Base-by-base conservation (phyloP, 1,139 yeast genomes). In the Candida freyschussii region DNA sequence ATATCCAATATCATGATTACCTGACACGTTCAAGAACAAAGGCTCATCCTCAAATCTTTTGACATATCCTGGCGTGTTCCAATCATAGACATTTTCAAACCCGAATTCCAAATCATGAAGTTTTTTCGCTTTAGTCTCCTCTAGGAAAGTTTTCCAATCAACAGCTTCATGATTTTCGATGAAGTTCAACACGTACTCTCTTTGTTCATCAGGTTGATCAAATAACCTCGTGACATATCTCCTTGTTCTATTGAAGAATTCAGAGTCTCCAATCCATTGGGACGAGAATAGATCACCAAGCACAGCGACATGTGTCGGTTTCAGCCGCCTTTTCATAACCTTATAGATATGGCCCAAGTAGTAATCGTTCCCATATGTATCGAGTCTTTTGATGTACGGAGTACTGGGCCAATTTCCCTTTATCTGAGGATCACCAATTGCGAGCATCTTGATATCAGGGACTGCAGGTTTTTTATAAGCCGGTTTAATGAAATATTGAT, bases 351-450 rank as follows among this genome's bases (percentile, higher is more conserved):
- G 96, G 3, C 95, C 94, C 43, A 91, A 62, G 52, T 79, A 91
- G 49, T 75, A 71, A 62, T 91, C 97, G 57, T 89, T 91, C 1
- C 96, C 97, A 50, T 61, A 80, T 34, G 84, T 80, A 52, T 91
- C 98, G 21, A 91, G 62, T 34, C 85, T 59, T 44, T 84, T 81
- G 40, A 85, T 67, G 50, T 79, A 77, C n/a, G 79, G 73, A 2
- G 94, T 81, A 30, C 65, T 63, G 9, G 71, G 71, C 80, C 85
- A 78, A 44, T 78, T 75, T 2, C 97, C 97, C 43, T 89, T 82
- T 56, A 91, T 87, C 59, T 91, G 98, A 0, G 98, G 98, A 54
- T 91, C 98, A 9, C 97, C 98, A 57, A 87, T 80, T 3, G 95
- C 80, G 47, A 87, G 58, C 63, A 82, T 61, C 41, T 73, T 74